phyloP scores from a whole-genome alignment of 805 yeast genomes.

The Diddensiella santjacobensis region DNA sequence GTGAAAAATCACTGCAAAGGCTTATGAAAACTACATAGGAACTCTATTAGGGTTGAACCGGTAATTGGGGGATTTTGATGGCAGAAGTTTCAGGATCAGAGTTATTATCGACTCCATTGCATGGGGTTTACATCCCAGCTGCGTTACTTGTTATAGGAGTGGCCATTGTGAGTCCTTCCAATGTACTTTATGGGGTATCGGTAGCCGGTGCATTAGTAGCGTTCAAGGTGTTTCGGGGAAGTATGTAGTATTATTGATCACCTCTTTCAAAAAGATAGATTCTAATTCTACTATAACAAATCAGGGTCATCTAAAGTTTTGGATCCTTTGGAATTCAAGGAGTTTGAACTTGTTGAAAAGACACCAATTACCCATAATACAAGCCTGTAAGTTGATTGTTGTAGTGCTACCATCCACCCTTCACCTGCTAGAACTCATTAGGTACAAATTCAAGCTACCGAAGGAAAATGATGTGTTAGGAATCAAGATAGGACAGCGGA shows the following conservation, averaged over 20 bases:
- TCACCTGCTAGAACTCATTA: too few species aligned
- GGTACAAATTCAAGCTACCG: slow-evolving; percentile 80
- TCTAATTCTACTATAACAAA: not conserved
- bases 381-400: too few species aligned
- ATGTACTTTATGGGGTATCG: slow-evolving; percentile 23
- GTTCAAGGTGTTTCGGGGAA: slow-evolving; percentile 28
- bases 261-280: not conserved
- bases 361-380: slow-evolving; percentile 75
- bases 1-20: too few species aligned
- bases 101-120: slow-evolving; percentile 31
- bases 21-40: not conserved
- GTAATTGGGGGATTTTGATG: too few species aligned
- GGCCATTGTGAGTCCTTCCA: slow-evolving; percentile 26
- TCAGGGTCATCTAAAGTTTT: slow-evolving; percentile 39
- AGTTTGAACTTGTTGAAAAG: slow-evolving; percentile 77
- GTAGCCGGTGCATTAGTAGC: slow-evolving; percentile 25
- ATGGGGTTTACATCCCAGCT: slow-evolving; percentile 32
- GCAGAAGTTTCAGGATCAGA: too few species aligned
- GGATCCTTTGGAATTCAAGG: slow-evolving; percentile 59
- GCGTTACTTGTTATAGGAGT: slow-evolving; percentile 29
- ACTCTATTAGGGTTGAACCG: too few species aligned
- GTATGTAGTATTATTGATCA: slow-evolving; percentile 24
- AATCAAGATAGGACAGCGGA: slow-evolving; percentile 92
- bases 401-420: too few species aligned
- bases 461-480: slow-evolving; percentile 70